Conservation (phyloP, 164 flowering plant species). For the Chimonanthus salicifolius region DNA sequence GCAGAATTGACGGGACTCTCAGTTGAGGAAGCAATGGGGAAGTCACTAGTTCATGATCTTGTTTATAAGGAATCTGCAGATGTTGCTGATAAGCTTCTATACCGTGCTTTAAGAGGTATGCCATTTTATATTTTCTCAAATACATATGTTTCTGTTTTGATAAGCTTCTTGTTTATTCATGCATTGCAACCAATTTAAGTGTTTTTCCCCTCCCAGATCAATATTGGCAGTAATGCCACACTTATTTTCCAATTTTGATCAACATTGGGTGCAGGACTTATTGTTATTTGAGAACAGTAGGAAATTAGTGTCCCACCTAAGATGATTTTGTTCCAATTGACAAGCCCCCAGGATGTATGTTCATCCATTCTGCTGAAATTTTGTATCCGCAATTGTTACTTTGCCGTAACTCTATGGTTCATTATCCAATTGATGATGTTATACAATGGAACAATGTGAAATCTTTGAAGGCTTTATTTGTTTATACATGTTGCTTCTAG, state of each 20-base stretch:
- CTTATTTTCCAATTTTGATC: neutral
- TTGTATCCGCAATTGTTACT: too few relatives aligned
- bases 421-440: neutral
- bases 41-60: conserved; percentile 74
- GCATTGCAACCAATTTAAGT: neutral
- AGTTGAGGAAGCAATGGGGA: conserved; percentile 92
- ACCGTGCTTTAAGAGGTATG: conserved; percentile 66
- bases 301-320: neutral
- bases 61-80: conserved; percentile 60
- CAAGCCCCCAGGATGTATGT: neutral
- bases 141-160: neutral
- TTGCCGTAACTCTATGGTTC: neutral
- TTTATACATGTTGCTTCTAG: neutral
- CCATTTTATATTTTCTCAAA: neutral
- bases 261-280: neutral
- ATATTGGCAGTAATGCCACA: neutral
- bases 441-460: neutral
- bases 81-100: conserved; percentile 54
- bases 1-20: conserved; percentile 92
- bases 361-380: too few relatives aligned
- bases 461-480: neutral
- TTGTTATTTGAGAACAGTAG: neutral
- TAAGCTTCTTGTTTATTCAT: too few relatives aligned
- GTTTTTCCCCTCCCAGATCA: neutral
- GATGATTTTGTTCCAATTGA: neutral